Evolutionary conservation across 192 early-diverging fungal species (phyloP), one percentile per base, ranked within the genome.

Genomic region (Coemansia sp.): DNA sequence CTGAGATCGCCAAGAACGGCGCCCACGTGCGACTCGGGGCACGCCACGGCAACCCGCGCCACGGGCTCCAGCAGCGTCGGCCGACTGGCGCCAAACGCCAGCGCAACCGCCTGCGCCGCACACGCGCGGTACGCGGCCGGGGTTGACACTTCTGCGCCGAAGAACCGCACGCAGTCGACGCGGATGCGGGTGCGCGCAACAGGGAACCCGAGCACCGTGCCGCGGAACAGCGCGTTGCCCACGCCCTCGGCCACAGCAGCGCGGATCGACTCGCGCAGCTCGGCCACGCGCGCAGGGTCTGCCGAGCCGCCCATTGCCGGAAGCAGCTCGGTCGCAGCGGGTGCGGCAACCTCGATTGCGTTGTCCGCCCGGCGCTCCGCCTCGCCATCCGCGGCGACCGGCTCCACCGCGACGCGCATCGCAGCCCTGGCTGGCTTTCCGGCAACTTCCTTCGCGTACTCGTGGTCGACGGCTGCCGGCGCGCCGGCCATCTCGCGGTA

Each of bases 121-220:
- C 89, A 87, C 3, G 87, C 76, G 1, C 90, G 83, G 32, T 88
- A 87, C 6, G 91, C 88, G 0, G 86, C 77, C 2, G 82, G 69
- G 0, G 88, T 88, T 2, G 88, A 86, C 22, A 89, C 75, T 0
- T 69, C 72, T 7, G 64, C 71, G 9, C 85, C 87, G 62, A 89
- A 89, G 18, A 85, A 66, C 43, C 82, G 78, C n/a, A 90, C 49
- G 4, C 85, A 54, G 36, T 85, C 57, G 5, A 87, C 71, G n/a
- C 75, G 59, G 41, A 95, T 75, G 51, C 77, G 51, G 32, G 92
- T 48, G 59, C 87, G 83, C 4, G 89, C 84, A 26, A 95, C 73
- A 0, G 93, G 92, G 69, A 91, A 95, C 0, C 93, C 92, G 2
- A 95, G 73, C 12, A 96, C 64, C 1, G 92, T 84, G 46, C 96